These are phyloP conservation scores for Phaffomyces opuntiae DNA, from an alignment of 805 yeast genomes.

Conservation along the genomic window DNA sequence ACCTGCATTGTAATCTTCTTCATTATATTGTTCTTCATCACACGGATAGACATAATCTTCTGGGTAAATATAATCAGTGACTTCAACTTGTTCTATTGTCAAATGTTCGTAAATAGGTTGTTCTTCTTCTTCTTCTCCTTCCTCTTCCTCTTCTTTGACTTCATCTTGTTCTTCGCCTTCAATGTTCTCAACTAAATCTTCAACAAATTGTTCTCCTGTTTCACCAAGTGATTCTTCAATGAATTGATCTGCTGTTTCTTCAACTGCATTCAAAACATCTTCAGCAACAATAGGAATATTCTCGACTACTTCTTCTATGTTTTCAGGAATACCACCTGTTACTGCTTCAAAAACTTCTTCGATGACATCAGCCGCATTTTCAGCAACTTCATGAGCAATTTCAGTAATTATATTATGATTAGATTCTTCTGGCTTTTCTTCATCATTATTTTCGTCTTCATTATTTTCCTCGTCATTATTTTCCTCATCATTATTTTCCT, in stretches of 20 bases:
- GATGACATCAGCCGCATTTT: not conserved
- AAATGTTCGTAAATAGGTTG: not conserved
- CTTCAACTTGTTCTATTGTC: constrained; percentile 8
- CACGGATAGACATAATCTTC: constrained; percentile 2
- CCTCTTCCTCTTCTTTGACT: no score
- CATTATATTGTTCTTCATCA: not conserved
- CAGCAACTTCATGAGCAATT: not conserved
- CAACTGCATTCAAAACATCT: not conserved
- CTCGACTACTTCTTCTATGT: constrained; percentile 1
- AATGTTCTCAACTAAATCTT: constrained; percentile 1
- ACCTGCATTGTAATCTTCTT: not conserved
- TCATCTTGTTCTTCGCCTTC: not conserved
- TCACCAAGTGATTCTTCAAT: constrained; percentile 7
- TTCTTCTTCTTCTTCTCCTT: no score
- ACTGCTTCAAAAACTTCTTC: constrained; percentile 9
- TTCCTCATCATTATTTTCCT: not conserved
- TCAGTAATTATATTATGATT: not conserved
- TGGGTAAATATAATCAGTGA: constrained; percentile 2
- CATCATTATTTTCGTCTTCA: no score
- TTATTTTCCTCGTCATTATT: not conserved
- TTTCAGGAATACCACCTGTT: constrained; percentile 9
- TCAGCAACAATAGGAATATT: not conserved
- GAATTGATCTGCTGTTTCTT: constrained; percentile 1
- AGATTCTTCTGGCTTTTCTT: not conserved
- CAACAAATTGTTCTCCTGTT: constrained; percentile 4